These are phyloP conservation scores for Aspergillus haitiensis DNA, from an alignment of 495 filamentous ascomycete genomes.

Conservation along the genomic window DNA sequence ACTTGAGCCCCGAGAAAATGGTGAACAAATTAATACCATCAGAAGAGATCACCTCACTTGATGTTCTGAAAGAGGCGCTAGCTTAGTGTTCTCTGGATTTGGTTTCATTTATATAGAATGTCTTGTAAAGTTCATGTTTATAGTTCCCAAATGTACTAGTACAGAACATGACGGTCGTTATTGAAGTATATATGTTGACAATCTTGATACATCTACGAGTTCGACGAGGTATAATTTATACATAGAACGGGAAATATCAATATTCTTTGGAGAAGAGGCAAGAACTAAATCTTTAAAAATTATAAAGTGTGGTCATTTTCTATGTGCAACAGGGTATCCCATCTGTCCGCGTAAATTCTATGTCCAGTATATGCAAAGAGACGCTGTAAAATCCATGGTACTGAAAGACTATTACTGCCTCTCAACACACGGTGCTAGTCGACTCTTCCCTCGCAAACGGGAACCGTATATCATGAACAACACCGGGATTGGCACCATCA, in stretches of 20 bases:
- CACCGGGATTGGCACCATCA: slow-evolving; percentile 70
- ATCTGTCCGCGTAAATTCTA: no score
- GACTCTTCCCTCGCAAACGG: slow-evolving; percentile 33
- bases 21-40: neutral
- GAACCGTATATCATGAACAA: slow-evolving; percentile 34
- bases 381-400: neutral
- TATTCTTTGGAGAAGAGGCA: no score
- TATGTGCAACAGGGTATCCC: no score
- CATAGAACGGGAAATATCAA: no score
- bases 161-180: neutral
- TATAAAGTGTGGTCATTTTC: no score
- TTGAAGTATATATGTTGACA: no score
- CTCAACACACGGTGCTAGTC: slow-evolving; percentile 25
- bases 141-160: no score
- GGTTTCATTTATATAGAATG: neutral
- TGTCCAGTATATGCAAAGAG: no score
- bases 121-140: neutral
- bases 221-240: no score
- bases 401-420: neutral
- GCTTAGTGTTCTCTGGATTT: neutral
- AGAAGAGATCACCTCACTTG: neutral
- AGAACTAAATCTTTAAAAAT: no score
- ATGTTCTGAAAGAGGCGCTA: neutral
- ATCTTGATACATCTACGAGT: no score
- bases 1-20: neutral